phyloP scores from a whole-genome alignment of 371 early-diverging fungal species.

The Mortierella sp. region DNA sequence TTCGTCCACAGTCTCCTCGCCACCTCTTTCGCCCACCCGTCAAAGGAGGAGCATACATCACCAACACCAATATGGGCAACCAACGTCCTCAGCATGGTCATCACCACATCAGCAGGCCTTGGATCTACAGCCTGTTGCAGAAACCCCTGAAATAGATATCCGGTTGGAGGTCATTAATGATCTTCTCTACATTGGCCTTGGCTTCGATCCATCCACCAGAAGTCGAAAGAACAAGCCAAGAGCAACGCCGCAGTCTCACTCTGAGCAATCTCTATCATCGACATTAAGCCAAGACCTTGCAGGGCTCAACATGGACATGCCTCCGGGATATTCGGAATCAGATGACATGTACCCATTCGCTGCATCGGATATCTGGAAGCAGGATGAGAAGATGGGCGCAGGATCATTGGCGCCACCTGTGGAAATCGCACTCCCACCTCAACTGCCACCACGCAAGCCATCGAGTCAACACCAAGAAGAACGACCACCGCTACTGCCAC shows the following conservation, averaged over 20 bases:
- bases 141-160: constrained; percentile 36
- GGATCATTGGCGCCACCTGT: neutral
- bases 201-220: constrained; percentile 50
- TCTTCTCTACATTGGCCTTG: constrained; percentile 55
- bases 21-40: constrained; percentile 23
- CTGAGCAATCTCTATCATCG: neutral
- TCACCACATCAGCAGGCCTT: constrained; percentile 21
- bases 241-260: neutral
- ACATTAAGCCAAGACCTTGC: constrained; percentile 24
- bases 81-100: constrained; percentile 8
- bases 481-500: neutral
- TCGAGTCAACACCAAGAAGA: neutral
- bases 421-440: constrained; percentile 22
- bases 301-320: constrained; percentile 31
- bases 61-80: constrained; percentile 28
- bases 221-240: constrained; percentile 29
- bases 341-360: constrained; percentile 27
- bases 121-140: neutral
- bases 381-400: neutral
- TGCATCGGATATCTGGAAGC: constrained; percentile 21
- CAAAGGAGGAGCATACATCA: constrained; percentile 28
- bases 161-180: constrained; percentile 52
- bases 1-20: constrained; percentile 15
- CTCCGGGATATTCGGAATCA: constrained; percentile 33
- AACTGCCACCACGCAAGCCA: constrained; percentile 29